Evolutionary conservation across 1,284 basidiomycete species (phyloP), one percentile per base, ranked within the genome.

Genomic region (Entoloma clypeatum): DNA sequence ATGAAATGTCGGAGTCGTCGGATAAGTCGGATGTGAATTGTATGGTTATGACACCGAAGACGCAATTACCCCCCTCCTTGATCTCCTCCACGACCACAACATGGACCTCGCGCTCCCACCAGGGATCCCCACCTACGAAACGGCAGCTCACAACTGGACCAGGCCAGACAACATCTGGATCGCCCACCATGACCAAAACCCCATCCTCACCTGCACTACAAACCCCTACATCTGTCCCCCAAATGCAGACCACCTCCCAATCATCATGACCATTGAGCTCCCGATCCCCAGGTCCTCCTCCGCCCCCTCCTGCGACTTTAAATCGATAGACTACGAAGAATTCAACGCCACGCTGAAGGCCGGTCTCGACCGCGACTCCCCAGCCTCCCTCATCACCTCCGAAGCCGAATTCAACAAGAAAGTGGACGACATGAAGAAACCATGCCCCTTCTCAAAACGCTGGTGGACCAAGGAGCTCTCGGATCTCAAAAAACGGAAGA

Each of bases 131-230:
- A 44, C 42, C 0, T 27, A 34, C n/a, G n/a, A 26, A n/a, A 32
- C 14, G 3, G 2, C 14, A 3, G 29, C 23, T 8, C 7, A 18
- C 6, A 1, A 13, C 7, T 45, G 38, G 43, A 45, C 38, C 5
- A 16, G 22, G 2, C 37, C 37, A 22, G 43, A 44, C 33, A 44
- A 44, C 23, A 34, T 44, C 13, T 44, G 43, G 43, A 7, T 5
- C 23, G 1, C 32, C 8, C 24, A 28, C 11, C 2, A 14, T 13
- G 7, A 26, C 14, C 11, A 13, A 13, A 22, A 44, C 23, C 35
- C 26, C 7, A 29, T 48, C n/a, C 35, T 44, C 22, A 17, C 19
- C 2, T 48, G 46, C 14, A 11, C 36, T 3, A 17, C 32, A 2
- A 19, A 10, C 2, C 8, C 38, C 2, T 10, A 13, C 2, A 30